phyloP scores from a whole-genome alignment of 345 rosid species.

The Heritiera fomes region DNA sequence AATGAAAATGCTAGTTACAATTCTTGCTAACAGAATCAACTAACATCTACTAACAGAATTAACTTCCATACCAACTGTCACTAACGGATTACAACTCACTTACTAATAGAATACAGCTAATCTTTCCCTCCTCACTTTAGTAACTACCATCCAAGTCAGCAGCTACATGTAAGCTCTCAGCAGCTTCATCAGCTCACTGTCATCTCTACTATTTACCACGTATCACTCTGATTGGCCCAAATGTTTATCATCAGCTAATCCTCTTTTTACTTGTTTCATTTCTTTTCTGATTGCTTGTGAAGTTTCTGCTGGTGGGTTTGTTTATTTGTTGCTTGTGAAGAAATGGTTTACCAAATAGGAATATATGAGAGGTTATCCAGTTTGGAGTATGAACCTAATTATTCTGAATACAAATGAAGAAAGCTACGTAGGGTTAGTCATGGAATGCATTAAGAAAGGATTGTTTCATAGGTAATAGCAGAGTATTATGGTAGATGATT shows the following conservation, averaged over 20 bases:
- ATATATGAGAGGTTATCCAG: neutral
- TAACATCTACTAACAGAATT: too few relatives aligned
- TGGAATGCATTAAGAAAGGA: neutral
- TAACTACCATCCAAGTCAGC: too few relatives aligned
- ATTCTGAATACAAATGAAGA: neutral
- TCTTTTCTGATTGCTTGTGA: neutral
- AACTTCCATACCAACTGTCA: too few relatives aligned
- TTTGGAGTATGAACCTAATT: neutral
- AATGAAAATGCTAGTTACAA: too few relatives aligned
- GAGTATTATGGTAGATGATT: neutral
- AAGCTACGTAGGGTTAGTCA: neutral
- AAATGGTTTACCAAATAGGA: neutral
- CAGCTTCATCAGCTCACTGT: too few relatives aligned
- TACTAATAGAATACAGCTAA: too few relatives aligned
- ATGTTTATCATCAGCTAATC: conserved; percentile 40
- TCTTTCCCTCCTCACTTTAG: too few relatives aligned
- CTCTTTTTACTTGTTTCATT: neutral
- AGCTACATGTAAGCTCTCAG: too few relatives aligned
- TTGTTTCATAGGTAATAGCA: neutral
- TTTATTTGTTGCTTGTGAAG: neutral
- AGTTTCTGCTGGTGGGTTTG: neutral
- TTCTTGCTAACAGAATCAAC: too few relatives aligned
- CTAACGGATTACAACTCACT: too few relatives aligned
- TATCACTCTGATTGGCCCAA: conserved; percentile 69
- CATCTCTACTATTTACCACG: too few relatives aligned